A percentile compares a stretch with the other conserved stretches of the same genome.
Evolutionary conservation across 805 yeast genomes (phyloP).

Genomic region (Myxozyma mucilagina): DNA sequence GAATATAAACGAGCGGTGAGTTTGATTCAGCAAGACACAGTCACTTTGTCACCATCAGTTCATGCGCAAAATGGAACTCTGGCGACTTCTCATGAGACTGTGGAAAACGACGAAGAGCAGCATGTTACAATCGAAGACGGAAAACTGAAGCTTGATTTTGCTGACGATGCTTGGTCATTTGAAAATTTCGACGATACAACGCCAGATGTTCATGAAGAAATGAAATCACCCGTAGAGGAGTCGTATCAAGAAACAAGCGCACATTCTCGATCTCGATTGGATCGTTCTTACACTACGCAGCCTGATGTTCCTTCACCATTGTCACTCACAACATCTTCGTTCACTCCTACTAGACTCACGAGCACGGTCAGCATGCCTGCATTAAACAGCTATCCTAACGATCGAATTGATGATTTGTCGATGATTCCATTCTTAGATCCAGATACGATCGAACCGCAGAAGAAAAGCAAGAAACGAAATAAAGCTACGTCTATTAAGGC

Average conservation of each 20-base stretch:
- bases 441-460: background rate
- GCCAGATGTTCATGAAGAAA: background rate
- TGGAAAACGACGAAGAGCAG: background rate
- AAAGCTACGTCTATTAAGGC: conserved; percentile 16
- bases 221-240: background rate
- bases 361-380: background rate
- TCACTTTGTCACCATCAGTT: background rate
- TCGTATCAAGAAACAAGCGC: background rate
- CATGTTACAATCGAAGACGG: conserved; percentile 19
- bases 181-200: background rate
- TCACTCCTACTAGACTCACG: background rate
- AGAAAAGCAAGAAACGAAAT: background rate
- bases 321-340: background rate
- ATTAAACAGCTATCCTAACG: background rate
- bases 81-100: background rate
- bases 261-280: background rate
- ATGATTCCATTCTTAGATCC: conserved; percentile 1
- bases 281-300: background rate
- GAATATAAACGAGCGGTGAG: conserved; percentile 1
- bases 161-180: conserved; percentile 4
- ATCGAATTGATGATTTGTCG: conserved; percentile 15
- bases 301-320: background rate
- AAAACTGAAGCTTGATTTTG: conserved; percentile 12
- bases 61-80: background rate
- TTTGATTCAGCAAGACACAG: conserved; percentile 5